Percentiles rank a stretch among this genome's conserved stretches.
phyloP scores from a whole-genome alignment of 306 rosid genomes.

The Psophocarpus tetragonolobus region DNA sequence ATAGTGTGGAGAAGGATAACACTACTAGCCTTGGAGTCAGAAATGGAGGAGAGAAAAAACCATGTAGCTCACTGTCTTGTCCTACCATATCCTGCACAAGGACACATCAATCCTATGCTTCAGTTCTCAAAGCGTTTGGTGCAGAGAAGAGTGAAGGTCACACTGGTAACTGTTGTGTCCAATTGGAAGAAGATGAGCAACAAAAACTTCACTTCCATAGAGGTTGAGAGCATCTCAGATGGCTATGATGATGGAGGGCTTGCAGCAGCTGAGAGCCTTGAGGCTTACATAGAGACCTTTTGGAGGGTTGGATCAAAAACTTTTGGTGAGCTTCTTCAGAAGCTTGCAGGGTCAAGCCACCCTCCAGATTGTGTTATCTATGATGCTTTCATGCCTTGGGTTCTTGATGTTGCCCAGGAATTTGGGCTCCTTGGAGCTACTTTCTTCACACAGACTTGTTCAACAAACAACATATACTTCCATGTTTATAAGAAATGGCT shows the following conservation, averaged over 20 bases:
- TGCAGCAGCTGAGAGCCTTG: constrained; percentile 21
- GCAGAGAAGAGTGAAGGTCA: constrained; percentile 40
- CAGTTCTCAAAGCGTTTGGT: constrained; percentile 49
- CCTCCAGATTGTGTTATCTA: constrained; percentile 43
- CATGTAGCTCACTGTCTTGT: constrained; percentile 38
- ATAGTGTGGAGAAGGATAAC: not conserved
- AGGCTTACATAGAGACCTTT: constrained; percentile 26
- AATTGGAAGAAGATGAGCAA: not conserved
- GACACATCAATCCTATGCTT: constrained; percentile 50
- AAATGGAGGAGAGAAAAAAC: constrained; percentile 31
- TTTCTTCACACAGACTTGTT: constrained; percentile 47
- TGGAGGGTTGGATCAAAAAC: constrained; percentile 33
- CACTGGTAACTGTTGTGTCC: constrained; percentile 36
- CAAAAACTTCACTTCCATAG: not conserved
- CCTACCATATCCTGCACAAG: constrained; percentile 43
- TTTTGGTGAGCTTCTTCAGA: constrained; percentile 23
- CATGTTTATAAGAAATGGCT: constrained; percentile 31
- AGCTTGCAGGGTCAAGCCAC: constrained; percentile 18
- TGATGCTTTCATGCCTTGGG: constrained; percentile 47
- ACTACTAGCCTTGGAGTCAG: not conserved
- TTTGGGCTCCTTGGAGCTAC: constrained; percentile 36
- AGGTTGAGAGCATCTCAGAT: constrained; percentile 48
- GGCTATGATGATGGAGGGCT: constrained; percentile 41
- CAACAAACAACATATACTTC: constrained; percentile 34
- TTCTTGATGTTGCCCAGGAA: constrained; percentile 45